A percentile compares a stretch with the other conserved stretches of the same genome.
These are phyloP conservation scores for Sesbania bispinosa DNA, from an alignment of 306 rosid species.

Conservation along the genomic window DNA sequence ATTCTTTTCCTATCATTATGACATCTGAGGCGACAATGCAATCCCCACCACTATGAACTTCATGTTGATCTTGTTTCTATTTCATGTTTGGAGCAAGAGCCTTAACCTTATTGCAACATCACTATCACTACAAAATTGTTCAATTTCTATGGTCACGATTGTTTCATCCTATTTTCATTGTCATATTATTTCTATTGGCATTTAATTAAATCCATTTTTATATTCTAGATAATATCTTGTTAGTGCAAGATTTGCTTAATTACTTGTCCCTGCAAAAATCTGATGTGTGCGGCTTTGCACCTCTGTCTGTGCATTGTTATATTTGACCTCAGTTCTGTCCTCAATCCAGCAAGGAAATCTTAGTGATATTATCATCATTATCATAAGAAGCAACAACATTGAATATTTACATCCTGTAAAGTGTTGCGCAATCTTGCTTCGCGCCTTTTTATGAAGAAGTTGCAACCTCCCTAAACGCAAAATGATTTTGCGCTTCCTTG, in stretches of 20 bases:
- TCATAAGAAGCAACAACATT: neutral
- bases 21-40: neutral
- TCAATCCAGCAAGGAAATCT: slow-evolving; percentile 40
- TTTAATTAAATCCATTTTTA: neutral
- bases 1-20: slow-evolving; percentile 15
- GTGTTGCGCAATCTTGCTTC: too few relatives aligned
- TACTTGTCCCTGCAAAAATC: neutral
- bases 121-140: neutral
- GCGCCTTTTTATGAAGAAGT: too few relatives aligned
- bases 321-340: slow-evolving; percentile 31
- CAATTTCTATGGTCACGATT: neutral
- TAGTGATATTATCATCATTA: neutral
- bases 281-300: neutral
- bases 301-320: neutral
- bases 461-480: too few relatives aligned
- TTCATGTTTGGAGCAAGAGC: neutral
- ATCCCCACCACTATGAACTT: neutral
- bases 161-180: neutral
- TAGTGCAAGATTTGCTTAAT: neutral
- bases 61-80: neutral
- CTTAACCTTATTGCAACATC: neutral
- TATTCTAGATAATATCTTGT: neutral
- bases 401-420: too few relatives aligned
- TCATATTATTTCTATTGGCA: neutral
- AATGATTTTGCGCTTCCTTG: too few relatives aligned